These are phyloP conservation scores for Nitzschia inconspicua DNA, from an alignment of 108 stramenopile genomes.

Conservation along the genomic window DNA sequence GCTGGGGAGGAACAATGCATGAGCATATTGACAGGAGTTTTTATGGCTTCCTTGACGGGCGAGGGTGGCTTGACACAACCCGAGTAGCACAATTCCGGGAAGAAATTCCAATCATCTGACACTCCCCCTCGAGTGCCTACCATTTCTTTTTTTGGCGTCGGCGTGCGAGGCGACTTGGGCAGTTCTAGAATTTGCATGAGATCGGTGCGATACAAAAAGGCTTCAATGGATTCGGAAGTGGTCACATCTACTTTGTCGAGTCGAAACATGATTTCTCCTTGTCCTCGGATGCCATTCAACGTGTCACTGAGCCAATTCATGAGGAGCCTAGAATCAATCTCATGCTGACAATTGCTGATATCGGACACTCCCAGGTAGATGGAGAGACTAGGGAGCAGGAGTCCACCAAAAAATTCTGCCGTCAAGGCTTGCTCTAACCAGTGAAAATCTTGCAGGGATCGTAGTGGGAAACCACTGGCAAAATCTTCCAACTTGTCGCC, in stretches of 20 bases:
- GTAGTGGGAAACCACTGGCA: constrained; percentile 40
- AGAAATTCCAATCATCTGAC: constrained; percentile 3
- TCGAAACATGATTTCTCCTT: constrained; percentile 49
- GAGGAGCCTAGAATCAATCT: constrained; percentile 50
- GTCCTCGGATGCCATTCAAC: constrained; percentile 73
- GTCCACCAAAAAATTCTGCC: constrained; percentile 64
- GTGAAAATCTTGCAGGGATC: constrained; percentile 68
- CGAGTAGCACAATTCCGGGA: constrained; percentile 6
- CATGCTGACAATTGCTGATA: constrained; percentile 24
- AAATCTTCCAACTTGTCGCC: constrained; percentile 19
- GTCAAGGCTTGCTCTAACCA: constrained; percentile 75
- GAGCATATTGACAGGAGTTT: background rate
- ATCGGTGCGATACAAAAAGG: constrained; percentile 70
- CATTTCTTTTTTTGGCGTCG: too few species aligned
- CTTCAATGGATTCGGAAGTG: constrained; percentile 75
- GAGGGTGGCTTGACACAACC: background rate
- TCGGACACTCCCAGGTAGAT: constrained; percentile 47
- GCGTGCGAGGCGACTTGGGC: background rate
- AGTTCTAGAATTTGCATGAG: constrained; percentile 5
- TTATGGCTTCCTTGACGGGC: background rate
- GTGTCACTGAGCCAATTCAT: constrained; percentile 73
- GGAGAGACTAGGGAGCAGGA: constrained; percentile 58
- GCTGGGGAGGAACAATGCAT: constrained; percentile 25
- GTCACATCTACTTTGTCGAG: constrained; percentile 26
- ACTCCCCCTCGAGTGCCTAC: background rate